phyloP scores from a whole-genome alignment of 257 asterid species.

The Solanum pinnatisectum region DNA sequence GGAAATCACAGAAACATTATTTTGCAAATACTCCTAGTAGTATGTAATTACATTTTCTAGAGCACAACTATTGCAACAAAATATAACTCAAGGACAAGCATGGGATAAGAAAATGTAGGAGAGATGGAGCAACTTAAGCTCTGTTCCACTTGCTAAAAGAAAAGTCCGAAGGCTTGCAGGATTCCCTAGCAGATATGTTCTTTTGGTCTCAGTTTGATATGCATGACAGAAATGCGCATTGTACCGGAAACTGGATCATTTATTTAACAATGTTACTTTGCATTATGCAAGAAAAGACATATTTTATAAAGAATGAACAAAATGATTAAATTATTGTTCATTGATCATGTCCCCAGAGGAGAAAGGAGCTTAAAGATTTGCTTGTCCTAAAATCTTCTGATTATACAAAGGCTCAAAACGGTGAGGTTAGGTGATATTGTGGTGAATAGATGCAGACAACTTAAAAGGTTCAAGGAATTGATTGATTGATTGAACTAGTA shows the following conservation, averaged over 20 bases:
- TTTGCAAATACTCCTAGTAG: background rate
- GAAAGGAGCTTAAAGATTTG: background rate
- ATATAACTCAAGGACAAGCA: background rate
- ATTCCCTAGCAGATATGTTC: background rate
- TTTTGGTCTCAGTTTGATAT: background rate
- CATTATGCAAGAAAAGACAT: too few species aligned
- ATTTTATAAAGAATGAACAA: too few species aligned
- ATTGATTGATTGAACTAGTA: background rate
- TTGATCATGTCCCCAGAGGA: background rate
- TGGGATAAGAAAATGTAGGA: background rate
- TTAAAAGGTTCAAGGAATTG: background rate
- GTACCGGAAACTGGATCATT: background rate
- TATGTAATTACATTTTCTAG: background rate
- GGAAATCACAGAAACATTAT: background rate
- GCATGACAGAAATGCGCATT: background rate
- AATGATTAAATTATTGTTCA: background rate
- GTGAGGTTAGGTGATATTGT: background rate
- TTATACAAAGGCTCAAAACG: background rate
- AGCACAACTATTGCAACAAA: background rate
- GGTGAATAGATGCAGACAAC: background rate
- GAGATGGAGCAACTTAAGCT: background rate
- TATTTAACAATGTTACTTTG: background rate
- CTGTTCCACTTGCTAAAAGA: background rate
- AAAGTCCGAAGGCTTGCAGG: background rate
- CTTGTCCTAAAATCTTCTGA: background rate